Conservation (phyloP, 352 stramenopile genomes). For the Globisporangium camurandrum region DNA sequence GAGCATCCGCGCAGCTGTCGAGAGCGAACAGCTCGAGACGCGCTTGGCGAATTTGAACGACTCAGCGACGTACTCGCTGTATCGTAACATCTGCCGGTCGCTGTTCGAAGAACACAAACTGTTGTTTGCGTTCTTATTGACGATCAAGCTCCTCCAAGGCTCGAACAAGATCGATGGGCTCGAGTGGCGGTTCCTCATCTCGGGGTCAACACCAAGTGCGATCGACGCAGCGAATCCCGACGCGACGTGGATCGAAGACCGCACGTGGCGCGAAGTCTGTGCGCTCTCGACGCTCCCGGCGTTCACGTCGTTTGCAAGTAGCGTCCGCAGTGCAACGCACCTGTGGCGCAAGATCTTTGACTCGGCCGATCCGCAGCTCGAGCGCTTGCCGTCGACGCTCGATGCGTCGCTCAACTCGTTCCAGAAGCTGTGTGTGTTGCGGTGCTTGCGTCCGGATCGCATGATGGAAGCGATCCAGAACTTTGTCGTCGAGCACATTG, state of each 20-base stretch:
- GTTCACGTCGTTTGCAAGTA: constrained; percentile 20
- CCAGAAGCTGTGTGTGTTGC: constrained; percentile 50
- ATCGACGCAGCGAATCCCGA: constrained; percentile 20
- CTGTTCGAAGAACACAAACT: constrained; percentile 94
- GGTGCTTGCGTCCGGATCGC: constrained; percentile 47
- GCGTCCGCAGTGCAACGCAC: constrained; percentile 16
- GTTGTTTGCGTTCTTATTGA: constrained; percentile 90
- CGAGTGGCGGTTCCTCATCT: constrained; percentile 93
- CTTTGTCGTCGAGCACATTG: constrained; percentile 80
- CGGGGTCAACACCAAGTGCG: constrained; percentile 52
- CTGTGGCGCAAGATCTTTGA: constrained; percentile 40
- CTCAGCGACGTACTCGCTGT: constrained; percentile 91
- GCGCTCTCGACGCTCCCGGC: constrained; percentile 27
- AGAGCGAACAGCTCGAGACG: constrained; percentile 80
- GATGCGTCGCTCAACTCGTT: constrained; percentile 29
- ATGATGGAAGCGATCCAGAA: constrained; percentile 71
- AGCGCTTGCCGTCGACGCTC: constrained; percentile 23
- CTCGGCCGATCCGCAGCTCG: constrained; percentile 27
- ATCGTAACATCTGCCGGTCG: constrained; percentile 90
- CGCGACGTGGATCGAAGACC: constrained; percentile 29
- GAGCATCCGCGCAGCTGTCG: constrained; percentile 75
- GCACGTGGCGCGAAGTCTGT: constrained; percentile 31
- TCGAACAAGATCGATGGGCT: constrained; percentile 74
- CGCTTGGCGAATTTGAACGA: constrained; percentile 86
- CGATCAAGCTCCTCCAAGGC: constrained; percentile 79